Evolutionary conservation across 495 filamentous ascomycete genomes (phyloP).

Genomic region (Usnea hakonensis): DNA sequence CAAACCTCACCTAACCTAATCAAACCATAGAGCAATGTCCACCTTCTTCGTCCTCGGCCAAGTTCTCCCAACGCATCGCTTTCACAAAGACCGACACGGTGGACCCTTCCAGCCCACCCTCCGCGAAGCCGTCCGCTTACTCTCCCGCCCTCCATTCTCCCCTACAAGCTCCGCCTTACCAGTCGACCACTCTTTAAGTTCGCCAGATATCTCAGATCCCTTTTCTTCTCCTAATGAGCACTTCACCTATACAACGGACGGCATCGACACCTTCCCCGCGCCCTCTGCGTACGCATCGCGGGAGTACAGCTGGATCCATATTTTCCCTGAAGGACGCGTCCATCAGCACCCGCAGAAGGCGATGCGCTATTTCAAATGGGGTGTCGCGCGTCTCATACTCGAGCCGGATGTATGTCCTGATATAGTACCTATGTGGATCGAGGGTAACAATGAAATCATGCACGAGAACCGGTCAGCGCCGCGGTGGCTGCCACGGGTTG

Average conservation of each 20-base stretch:
- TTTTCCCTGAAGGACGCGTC: constrained; percentile 91
- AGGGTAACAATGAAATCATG: constrained; percentile 80
- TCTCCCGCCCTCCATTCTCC: constrained; percentile 57
- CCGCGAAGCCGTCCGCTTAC: constrained; percentile 73
- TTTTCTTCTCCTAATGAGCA: constrained; percentile 50
- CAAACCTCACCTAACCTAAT: constrained; percentile 1
- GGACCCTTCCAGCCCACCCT: constrained; percentile 87
- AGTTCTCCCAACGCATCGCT: constrained; percentile 79
- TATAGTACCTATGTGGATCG: constrained; percentile 88
- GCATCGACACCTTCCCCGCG: constrained; percentile 47
- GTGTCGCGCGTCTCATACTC: constrained; percentile 77
- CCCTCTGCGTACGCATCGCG: constrained; percentile 48
- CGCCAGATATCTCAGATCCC: constrained; percentile 51
- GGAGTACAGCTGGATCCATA: constrained; percentile 74
- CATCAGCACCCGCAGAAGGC: constrained; percentile 74
- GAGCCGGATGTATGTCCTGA: constrained; percentile 77
- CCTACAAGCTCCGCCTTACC: constrained; percentile 28
- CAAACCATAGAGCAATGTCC: constrained; percentile 41
- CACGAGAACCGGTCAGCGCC: constrained; percentile 69
- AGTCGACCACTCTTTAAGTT: constrained; percentile 35
- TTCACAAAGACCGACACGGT: constrained; percentile 60
- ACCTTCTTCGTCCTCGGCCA: constrained; percentile 81
- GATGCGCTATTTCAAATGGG: constrained; percentile 98
- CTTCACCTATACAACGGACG: constrained; percentile 55
- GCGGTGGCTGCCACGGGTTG: constrained; percentile 69